These are phyloP conservation scores for Tetrapisispora nanseiensis DNA, from an alignment of 805 yeast genomes.

Conservation along the genomic window DNA sequence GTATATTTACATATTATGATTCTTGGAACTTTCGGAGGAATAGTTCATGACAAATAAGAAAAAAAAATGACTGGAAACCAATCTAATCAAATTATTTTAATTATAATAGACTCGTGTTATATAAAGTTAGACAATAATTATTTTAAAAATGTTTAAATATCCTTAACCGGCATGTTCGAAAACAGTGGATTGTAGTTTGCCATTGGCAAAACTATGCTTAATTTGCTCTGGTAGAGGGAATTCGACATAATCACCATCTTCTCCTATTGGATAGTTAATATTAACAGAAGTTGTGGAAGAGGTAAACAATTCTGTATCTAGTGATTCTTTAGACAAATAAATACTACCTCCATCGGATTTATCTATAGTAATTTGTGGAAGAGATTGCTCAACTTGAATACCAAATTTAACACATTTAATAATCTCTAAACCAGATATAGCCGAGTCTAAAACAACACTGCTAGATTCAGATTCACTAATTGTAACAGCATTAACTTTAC, in stretches of 20 bases:
- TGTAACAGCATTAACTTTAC: conserved; percentile 85
- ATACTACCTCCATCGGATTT: conserved; percentile 80
- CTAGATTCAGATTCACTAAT: conserved; percentile 60
- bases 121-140: background rate
- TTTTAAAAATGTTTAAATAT: background rate
- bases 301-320: conserved; percentile 70
- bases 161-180: conserved; percentile 72
- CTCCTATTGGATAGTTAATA: conserved; percentile 67
- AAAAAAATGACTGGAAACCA: too few species aligned
- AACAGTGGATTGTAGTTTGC: conserved; percentile 56
- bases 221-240: conserved; percentile 87
- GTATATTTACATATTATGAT: too few species aligned
- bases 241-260: conserved; percentile 66
- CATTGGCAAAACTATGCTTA: conserved; percentile 55
- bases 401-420: conserved; percentile 77
- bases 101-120: background rate
- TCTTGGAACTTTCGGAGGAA: too few species aligned
- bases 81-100: too few species aligned
- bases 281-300: conserved; percentile 80
- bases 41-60: too few species aligned
- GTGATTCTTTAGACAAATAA: conserved; percentile 63
- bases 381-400: conserved; percentile 69
- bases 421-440: conserved; percentile 80
- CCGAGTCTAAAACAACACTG: conserved; percentile 73
- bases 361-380: conserved; percentile 80